A percentile compares a stretch with the other conserved stretches of the same genome.
These are phyloP conservation scores for Waitea zeae DNA, from an alignment of 1,284 basidiomycete genomes.

Conservation along the genomic window DNA sequence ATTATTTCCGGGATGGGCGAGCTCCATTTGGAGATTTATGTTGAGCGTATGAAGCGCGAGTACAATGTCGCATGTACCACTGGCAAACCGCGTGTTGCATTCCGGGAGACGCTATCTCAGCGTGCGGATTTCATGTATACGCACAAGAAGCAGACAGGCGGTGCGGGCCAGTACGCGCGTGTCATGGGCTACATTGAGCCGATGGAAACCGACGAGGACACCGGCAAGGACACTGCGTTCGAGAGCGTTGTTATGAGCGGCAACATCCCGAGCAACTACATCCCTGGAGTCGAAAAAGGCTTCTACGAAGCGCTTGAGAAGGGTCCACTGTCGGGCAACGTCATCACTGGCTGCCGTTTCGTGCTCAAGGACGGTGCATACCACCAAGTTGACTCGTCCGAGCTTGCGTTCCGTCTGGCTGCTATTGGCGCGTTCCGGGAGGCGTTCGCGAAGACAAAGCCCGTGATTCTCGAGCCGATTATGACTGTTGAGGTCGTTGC, in stretches of 20 bases:
- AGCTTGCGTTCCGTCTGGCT: slow-evolving; percentile 87
- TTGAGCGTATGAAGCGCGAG: slow-evolving; percentile 96
- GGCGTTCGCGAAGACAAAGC: slow-evolving; percentile 61
- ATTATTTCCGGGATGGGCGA: slow-evolving; percentile 99
- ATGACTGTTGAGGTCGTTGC: slow-evolving; percentile 98
- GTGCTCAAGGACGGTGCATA: slow-evolving; percentile 86
- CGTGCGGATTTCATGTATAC: slow-evolving; percentile 79
- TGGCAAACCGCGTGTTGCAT: slow-evolving; percentile 93
- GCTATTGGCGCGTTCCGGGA: slow-evolving; percentile 90
- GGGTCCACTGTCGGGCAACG: slow-evolving; percentile 81
- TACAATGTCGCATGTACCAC: slow-evolving; percentile 92
- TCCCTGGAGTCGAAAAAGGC: slow-evolving; percentile 94
- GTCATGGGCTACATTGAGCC: slow-evolving; percentile 90
- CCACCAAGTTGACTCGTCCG: slow-evolving; percentile 95
- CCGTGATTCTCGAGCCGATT: slow-evolving; percentile 89
- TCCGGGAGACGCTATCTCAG: slow-evolving; percentile 86
- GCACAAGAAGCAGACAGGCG: slow-evolving; percentile 94
- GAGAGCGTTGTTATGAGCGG: slow-evolving; percentile 86
- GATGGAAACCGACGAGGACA: slow-evolving; percentile 67
- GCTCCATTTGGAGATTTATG: slow-evolving; percentile 97
- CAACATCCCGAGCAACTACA: slow-evolving; percentile 82
- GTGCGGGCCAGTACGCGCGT: slow-evolving; percentile 92
- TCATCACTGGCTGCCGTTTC: slow-evolving; percentile 76
- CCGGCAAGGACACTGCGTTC: slow-evolving; percentile 78
- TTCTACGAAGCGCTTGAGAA: slow-evolving; percentile 93